Conservation (phyloP, 2,329 filamentous ascomycete species). For the Colletotrichum orchidophilum region DNA sequence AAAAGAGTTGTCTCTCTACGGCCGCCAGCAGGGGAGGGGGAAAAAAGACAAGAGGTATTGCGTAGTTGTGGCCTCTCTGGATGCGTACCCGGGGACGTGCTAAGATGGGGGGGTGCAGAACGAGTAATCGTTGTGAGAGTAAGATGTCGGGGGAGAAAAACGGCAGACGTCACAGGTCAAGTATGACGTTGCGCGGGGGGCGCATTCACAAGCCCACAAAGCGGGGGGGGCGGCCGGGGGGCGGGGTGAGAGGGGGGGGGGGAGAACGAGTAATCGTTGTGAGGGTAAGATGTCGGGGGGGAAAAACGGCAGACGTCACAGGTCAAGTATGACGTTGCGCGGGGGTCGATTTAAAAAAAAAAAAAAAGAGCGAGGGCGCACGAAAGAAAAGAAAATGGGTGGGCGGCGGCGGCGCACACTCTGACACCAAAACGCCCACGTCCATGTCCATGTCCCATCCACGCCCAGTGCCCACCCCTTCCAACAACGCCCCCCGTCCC, state of each 20-base stretch:
- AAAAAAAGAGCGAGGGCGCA: constrained; percentile 35
- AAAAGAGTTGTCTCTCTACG: neutral
- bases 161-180: constrained; percentile 53
- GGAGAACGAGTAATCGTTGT: constrained; percentile 31
- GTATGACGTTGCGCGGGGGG: constrained; percentile 54
- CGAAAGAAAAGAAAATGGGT: constrained; percentile 44
- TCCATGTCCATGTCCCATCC: constrained; percentile 9
- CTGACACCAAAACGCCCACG: constrained; percentile 30
- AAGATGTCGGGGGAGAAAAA: constrained; percentile 38
- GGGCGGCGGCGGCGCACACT: constrained; percentile 30
- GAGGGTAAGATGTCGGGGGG: constrained; percentile 29
- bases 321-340: constrained; percentile 52
- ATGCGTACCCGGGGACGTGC: constrained; percentile 26
- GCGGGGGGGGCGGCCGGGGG: no score
- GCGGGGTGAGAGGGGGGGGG: no score
- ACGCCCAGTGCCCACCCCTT: constrained; percentile 14
- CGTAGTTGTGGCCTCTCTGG: constrained; percentile 20
- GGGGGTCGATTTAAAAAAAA: constrained; percentile 40
- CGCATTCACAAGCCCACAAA: no score
- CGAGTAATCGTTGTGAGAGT: constrained; percentile 31
- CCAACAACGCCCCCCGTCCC: constrained; percentile 8
- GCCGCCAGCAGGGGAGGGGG: constrained; percentile 2
- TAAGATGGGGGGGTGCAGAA: constrained; percentile 19
- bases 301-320: constrained; percentile 54
- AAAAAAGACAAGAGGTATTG: neutral